Evolutionary conservation across 257 asterid species (phyloP).

Genomic region (Anisodus tanguticus): DNA sequence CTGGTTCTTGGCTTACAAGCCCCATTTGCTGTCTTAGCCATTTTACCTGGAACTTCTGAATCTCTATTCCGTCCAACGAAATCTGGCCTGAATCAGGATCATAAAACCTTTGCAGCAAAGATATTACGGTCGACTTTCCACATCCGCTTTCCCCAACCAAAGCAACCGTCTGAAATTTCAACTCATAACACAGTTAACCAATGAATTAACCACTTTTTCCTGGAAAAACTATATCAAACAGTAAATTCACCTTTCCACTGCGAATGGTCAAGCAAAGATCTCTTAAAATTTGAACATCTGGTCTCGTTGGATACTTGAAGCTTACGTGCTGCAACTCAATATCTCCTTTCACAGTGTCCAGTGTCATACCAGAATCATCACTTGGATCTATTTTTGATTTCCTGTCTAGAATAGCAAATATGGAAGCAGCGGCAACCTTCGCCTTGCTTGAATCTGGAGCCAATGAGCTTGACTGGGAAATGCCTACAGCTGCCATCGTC

Average conservation of each 20-base stretch:
- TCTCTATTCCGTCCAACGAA: constrained; percentile 60
- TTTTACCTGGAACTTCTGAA: constrained; percentile 55
- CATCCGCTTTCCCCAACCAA: constrained; percentile 89
- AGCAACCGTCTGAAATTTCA: constrained; percentile 57
- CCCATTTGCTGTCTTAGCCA: constrained; percentile 85
- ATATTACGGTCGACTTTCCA: constrained; percentile 74
- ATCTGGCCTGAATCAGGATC: constrained; percentile 63
- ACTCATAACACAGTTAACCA: constrained; percentile 9
- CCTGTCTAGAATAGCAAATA: constrained; percentile 73
- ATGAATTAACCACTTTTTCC: not conserved
- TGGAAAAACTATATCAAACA: not conserved
- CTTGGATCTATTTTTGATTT: constrained; percentile 76
- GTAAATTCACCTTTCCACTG: constrained; percentile 66
- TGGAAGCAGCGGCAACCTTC: constrained; percentile 75
- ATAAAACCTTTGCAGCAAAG: constrained; percentile 63
- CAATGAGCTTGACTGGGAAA: constrained; percentile 83
- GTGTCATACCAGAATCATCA: constrained; percentile 73
- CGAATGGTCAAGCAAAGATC: constrained; percentile 69
- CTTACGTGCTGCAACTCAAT: constrained; percentile 70
- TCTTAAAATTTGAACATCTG: constrained; percentile 66
- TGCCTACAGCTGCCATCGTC: constrained; percentile 77
- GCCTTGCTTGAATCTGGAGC: constrained; percentile 94
- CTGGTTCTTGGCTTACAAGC: constrained; percentile 78
- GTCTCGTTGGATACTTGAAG: constrained; percentile 85
- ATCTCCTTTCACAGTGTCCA: constrained; percentile 73